Evolutionary conservation across 768 basidiomycete genomes (phyloP), one percentile per base, ranked within the genome.

Genomic region (Leucosporidium yakuticum): DNA sequence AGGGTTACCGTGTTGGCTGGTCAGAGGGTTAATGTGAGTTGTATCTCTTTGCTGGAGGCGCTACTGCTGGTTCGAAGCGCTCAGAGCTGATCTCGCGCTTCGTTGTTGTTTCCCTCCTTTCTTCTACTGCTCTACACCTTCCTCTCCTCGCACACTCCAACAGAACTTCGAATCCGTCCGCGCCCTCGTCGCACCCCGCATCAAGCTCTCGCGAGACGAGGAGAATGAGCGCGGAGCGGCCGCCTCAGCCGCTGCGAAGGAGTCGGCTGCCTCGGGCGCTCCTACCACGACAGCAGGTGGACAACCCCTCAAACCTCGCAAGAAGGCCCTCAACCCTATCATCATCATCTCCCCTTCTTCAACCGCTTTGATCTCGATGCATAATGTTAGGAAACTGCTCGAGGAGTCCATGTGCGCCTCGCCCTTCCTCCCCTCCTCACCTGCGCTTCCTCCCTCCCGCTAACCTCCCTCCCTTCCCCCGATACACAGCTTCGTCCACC

Each of bases 321-420:
- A 74, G 76, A 60, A 75, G 75, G 68, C 78, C 75, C 62, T 76
- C 65, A 88, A 88, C 79, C 95, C 95, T 0, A 98, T 99, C 76
- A 96, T 98, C 79, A 89, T 98, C 81, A 93, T 99, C 53, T 95
- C 94, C 0, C 95, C 93, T 0, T 93, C 89, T 21, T 93, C 93
- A 0, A 97, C 95, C 2, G 87, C 92, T 4, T 85, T 99, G 64
- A 87, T 99, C 77, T 96, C 92, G 9, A 96, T 99, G 91, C 87
- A 93, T 84, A 99, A 99, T 76, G 91, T 98, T 64, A 90, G 90
- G 78, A 85, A 85, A 39, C 96, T 98, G 80, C 80, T 99, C 21
- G 91, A 97, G 80, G 91, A 97, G 75, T 85, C 91, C 0, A 80
- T 84, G 88, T 91, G 78, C 67, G 86, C 79, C 29, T 79, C 67